Conservation (phyloP, 441 rosid species). For the Euphorbia celastroides region DNA sequence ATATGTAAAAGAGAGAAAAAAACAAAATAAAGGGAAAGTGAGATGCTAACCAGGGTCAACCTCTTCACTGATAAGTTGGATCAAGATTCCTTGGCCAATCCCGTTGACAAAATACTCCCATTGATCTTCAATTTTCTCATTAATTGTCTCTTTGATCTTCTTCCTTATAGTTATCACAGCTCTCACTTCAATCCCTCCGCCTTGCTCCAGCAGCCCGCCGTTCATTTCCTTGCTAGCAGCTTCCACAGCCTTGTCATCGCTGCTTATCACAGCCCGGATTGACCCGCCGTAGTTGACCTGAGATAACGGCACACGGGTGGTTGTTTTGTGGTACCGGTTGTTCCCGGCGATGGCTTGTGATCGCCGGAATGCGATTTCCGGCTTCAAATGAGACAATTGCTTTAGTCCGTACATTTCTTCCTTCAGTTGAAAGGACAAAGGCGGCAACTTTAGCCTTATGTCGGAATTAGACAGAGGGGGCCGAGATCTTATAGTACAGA, state of each 20-base stretch:
- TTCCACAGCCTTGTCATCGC: slow-evolving; percentile 55
- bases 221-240: slow-evolving; percentile 22
- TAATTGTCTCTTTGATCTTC: slow-evolving; percentile 68
- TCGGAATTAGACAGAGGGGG: background rate
- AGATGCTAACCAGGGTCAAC: slow-evolving; percentile 69
- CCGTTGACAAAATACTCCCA: slow-evolving; percentile 67
- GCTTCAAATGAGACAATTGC: slow-evolving; percentile 31
- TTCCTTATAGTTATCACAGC: slow-evolving; percentile 71
- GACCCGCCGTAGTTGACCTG: slow-evolving; percentile 14
- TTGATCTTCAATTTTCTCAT: slow-evolving; percentile 64
- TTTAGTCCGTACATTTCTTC: slow-evolving; percentile 30
- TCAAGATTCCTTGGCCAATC: slow-evolving; percentile 70
- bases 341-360: slow-evolving; percentile 23
- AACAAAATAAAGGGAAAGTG: background rate
- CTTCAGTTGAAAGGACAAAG: background rate
- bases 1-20: background rate
- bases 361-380: slow-evolving; percentile 34
- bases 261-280: slow-evolving; percentile 54
- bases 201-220: slow-evolving; percentile 20
- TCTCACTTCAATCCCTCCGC: slow-evolving; percentile 34
- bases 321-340: background rate
- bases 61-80: slow-evolving; percentile 80
- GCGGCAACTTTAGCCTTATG: background rate
- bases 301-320: slow-evolving; percentile 11
- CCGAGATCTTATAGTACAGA: background rate